Evolutionary conservation across 768 basidiomycete genomes (phyloP), one percentile per base, ranked within the genome.

Genomic region (Mycena vulgaris): DNA sequence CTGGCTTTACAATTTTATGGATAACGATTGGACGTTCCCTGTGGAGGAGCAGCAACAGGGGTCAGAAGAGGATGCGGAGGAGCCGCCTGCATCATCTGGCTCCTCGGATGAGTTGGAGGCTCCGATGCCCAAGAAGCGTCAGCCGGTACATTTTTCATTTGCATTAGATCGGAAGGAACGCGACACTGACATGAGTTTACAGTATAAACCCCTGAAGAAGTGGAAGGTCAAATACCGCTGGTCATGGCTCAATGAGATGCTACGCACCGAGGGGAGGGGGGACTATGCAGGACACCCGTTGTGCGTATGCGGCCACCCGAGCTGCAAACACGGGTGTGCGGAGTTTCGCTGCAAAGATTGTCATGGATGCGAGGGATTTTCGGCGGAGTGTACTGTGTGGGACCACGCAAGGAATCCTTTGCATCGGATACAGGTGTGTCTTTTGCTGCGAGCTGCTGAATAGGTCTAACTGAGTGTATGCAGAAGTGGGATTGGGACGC

Each of bases 341-440:
- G 40, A 39, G 25, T 3, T 42, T 27, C 49, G 70, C 11, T 76
- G 75, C 47, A 47, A 62, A 1, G 68, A 74, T 19, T 76, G 75
- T 27, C 53, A 68, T 3, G 10, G 47, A 0, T 13, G 35, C 14
- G 60, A 69, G 31, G 17, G 75, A 10, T 40, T 60, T 21, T 76
- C 71, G n/a, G 30, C 3, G 27, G 17, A 14, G 19, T 77, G 75
- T 51, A 48, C 64, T 27, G 25, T 75, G 0, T 2, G n/a, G 27
- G 23, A 59, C 3, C 74, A 76, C 27, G 23, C 19, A 10, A 25
- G 19, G 28, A 40, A 9, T 25, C 76, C 68, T 1, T 63, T 76
- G 5, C 75, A 77, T 57, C 45, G 55, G 19, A 55, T 76, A 16
- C 63, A 71, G 69, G 70, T 72, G 14, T 6, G 56, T 57, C 8